Evolutionary conservation across 2,329 filamentous ascomycete species (phyloP).

Genomic region (Alternaria longipes): DNA sequence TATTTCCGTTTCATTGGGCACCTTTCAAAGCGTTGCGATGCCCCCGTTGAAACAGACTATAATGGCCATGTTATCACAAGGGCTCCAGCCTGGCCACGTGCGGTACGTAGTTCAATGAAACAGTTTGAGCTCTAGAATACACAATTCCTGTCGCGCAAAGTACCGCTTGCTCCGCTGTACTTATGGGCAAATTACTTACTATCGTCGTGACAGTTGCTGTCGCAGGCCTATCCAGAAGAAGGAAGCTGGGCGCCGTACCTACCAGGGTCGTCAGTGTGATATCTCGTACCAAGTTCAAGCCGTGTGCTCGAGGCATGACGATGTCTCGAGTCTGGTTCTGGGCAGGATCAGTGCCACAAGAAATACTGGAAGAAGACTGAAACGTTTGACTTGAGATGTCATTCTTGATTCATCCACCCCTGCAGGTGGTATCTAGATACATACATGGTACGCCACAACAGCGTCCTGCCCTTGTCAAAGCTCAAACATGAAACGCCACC

Average conservation of each 20-base stretch:
- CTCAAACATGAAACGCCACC: conserved; percentile 41
- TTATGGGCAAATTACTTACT: conserved; percentile 9
- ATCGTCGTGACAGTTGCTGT: conserved; percentile 14
- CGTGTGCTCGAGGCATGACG: conserved; percentile 9
- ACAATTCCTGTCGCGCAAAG: not conserved
- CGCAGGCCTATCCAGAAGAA: conserved; percentile 4
- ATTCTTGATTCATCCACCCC: conserved; percentile 35
- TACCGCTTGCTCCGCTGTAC: not conserved
- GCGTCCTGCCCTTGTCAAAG: conserved; percentile 23
- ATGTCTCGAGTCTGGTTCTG: conserved; percentile 11
- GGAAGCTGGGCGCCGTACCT: not conserved
- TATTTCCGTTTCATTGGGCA: conserved; percentile 19
- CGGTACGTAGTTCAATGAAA: conserved; percentile 15
- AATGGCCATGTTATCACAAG: conserved; percentile 19
- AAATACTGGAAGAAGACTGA: conserved; percentile 14
- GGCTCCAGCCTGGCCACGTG: conserved; percentile 15
- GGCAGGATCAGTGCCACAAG: conserved; percentile 20
- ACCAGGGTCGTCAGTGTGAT: conserved; percentile 1
- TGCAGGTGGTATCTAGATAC: conserved; percentile 34
- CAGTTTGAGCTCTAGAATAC: not conserved
- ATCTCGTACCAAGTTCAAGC: not conserved
- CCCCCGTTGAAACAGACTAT: conserved; percentile 37
- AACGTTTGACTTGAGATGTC: conserved; percentile 22
- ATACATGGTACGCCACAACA: conserved; percentile 36
- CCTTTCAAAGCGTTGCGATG: conserved; percentile 20